A percentile compares a stretch with the other conserved stretches of the same genome.
Conservation (phyloP, 2,329 filamentous ascomycete species). For the Epichloe hybrida region DNA sequence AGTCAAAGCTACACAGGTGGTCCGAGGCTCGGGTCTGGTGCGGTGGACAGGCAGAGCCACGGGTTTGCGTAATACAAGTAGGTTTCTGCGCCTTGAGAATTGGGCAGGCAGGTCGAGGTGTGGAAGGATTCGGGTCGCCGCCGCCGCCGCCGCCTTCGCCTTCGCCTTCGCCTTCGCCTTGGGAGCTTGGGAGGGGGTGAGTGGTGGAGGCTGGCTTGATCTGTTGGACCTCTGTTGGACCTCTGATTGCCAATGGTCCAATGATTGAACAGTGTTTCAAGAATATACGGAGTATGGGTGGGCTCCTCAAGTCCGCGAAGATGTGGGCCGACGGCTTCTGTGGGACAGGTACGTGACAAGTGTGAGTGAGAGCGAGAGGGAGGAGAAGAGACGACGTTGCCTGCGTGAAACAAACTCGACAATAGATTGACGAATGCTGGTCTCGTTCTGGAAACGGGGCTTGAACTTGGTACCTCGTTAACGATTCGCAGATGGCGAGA, state of each 20-base stretch:
- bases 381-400: not conserved
- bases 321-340: not conserved
- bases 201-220: constrained; percentile 1
- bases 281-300: not conserved
- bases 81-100: constrained; percentile 7
- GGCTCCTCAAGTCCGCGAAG: not conserved
- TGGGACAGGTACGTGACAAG: not conserved
- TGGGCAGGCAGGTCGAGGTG: constrained; percentile 6
- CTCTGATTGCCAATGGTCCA: not conserved
- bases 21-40: constrained; percentile 9
- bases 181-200: not conserved
- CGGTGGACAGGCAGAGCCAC: constrained; percentile 8
- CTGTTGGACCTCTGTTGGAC: not conserved
- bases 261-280: not conserved
- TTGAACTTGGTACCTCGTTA: too few relatives aligned
- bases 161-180: too few relatives aligned
- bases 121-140: constrained; percentile 5
- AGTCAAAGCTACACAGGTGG: constrained; percentile 12
- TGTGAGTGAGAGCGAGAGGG: not conserved
- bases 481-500: too few relatives aligned
- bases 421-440: not conserved
- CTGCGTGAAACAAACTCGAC: not conserved
- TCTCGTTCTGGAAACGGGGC: too few relatives aligned
- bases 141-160: not conserved
- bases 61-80: constrained; percentile 13